Percentiles rank a stretch among this genome's conserved stretches.
Conservation (phyloP, 345 rosid genomes). For the Anacardium occidentale region DNA sequence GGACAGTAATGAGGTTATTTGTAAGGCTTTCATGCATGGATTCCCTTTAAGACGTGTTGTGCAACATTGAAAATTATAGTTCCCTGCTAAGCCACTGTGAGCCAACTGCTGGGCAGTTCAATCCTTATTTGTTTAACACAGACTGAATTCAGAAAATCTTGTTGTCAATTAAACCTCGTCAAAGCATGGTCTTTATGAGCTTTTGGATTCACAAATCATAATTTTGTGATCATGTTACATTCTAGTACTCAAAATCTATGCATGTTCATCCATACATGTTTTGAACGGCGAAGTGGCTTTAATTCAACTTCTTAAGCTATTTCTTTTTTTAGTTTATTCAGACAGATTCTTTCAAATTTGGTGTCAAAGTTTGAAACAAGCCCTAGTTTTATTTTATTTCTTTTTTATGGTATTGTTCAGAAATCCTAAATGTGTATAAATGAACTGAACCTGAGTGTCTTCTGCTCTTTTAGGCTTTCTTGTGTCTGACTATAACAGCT, state of each 20-base stretch:
- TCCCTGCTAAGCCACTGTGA: neutral
- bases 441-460: neutral
- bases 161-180: neutral
- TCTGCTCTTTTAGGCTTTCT: neutral
- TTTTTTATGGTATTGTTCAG: neutral
- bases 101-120: neutral
- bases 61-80: neutral
- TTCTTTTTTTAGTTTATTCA: neutral
- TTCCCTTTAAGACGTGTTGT: neutral
- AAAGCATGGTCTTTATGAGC: neutral
- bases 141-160: slow-evolving; percentile 6
- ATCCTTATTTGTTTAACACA: neutral
- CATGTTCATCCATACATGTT: neutral
- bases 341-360: neutral
- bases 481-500: neutral
- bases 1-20: neutral
- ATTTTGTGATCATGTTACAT: neutral
- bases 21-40: neutral
- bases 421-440: neutral
- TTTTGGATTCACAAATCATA: neutral
- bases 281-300: neutral
- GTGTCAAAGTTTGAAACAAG: neutral
- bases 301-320: neutral
- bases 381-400: neutral
- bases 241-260: neutral